Conservation (phyloP, 164 flowering plant genomes). For the Vitis vinifera region ASM3070453v1 NC_081805.1:3139501-3140000, state of each 20-base stretch:
- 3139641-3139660: background rate
- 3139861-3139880: too few relatives aligned
- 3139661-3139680: background rate
- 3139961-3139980: background rate
- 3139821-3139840: too few relatives aligned
- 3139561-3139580: constrained; percentile 41
- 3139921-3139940: background rate
- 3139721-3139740: background rate
- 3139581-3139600: constrained; percentile 53
- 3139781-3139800: too few relatives aligned
- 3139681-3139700: constrained; percentile 1
- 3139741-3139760: background rate
- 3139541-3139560: constrained; percentile 35
- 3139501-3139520: constrained; percentile 42
- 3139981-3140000: background rate
- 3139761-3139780: background rate
- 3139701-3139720: background rate
- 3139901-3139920: too few relatives aligned
- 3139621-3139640: constrained; percentile 8
- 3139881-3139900: too few relatives aligned
- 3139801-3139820: too few relatives aligned
- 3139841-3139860: too few relatives aligned
- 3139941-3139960: background rate
- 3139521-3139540: constrained; percentile 36
- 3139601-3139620: constrained; percentile 46